Conservation (phyloP, 2,329 filamentous ascomycete species). For the Thermoascus crustaceus region DNA sequence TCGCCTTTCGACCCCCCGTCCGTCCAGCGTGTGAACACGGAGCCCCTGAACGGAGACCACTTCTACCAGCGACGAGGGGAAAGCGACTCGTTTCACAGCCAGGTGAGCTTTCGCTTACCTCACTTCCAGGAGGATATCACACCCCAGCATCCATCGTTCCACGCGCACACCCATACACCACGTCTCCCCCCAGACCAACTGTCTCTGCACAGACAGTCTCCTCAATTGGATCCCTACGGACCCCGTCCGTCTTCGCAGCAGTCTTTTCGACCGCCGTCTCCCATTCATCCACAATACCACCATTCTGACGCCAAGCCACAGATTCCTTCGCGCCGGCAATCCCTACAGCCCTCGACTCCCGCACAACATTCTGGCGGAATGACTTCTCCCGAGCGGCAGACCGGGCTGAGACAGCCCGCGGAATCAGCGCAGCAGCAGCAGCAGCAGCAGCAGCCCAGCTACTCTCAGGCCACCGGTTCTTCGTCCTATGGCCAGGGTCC, state of each 20-base stretch:
- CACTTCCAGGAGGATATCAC: constrained; percentile 11
- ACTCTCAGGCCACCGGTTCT: neutral
- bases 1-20: constrained; percentile 12
- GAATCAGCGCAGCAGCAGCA: constrained; percentile 5
- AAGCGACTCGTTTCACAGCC: constrained; percentile 12
- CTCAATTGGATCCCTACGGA: constrained; percentile 15
- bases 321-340: constrained; percentile 11
- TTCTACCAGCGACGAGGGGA: constrained; percentile 15
- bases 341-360: constrained; percentile 9
- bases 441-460: constrained; percentile 5
- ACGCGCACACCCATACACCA: constrained; percentile 13
- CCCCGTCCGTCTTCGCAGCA: constrained; percentile 28
- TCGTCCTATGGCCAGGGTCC: constrained; percentile 7
- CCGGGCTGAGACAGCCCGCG: constrained; percentile 11
- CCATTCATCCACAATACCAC: constrained; percentile 14
- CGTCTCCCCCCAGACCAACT: constrained; percentile 13
- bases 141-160: constrained; percentile 11
- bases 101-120: constrained; percentile 11
- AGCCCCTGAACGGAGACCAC: constrained; percentile 10
- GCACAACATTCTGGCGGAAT: constrained; percentile 6
- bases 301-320: constrained; percentile 15
- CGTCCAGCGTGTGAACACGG: constrained; percentile 13
- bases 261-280: constrained; percentile 28
- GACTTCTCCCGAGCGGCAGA: constrained; percentile 10
- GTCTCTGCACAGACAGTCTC: constrained; percentile 10